These are phyloP conservation scores for Chlorella vulgaris DNA, from an alignment of 139 green algal genomes.

Conservation along the genomic window DNA sequence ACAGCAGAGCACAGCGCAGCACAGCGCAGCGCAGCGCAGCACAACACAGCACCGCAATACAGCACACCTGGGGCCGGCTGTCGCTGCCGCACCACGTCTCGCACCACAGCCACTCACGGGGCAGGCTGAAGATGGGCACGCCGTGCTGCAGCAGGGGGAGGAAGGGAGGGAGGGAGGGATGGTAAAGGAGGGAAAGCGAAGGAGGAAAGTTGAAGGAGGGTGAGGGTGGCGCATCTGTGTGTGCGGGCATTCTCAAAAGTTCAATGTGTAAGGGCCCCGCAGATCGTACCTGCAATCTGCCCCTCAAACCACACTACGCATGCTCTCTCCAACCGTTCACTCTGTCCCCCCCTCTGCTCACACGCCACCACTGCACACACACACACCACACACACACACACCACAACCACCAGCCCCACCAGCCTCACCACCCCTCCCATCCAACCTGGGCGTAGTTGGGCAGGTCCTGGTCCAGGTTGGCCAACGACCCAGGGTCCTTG, in stretches of 20 bases:
- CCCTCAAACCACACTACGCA: too few relatives aligned
- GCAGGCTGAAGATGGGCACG: conserved; percentile 93
- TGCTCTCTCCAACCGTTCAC: too few relatives aligned
- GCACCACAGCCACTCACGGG: conserved; percentile 98
- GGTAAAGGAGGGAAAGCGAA: too few relatives aligned
- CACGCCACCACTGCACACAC: background rate
- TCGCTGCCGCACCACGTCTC: conserved; percentile 98
- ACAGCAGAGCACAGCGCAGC: background rate
- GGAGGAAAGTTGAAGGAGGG: too few relatives aligned
- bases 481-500: conserved; percentile 94
- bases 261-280: too few relatives aligned
- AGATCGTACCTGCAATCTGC: too few relatives aligned
- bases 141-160: conserved; percentile 45
- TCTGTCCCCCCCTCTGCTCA: too few relatives aligned
- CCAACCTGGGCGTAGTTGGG: conserved; percentile 95
- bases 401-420: background rate
- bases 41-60: background rate
- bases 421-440: background rate
- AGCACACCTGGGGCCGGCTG: conserved; percentile 51
- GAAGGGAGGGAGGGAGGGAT: background rate
- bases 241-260: background rate
- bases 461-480: conserved; percentile 98
- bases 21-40: background rate
- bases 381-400: background rate
- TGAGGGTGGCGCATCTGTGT: background rate